Base-by-base conservation (phyloP, 441 rosid genomes). In the Mallotus repandus region DNA sequence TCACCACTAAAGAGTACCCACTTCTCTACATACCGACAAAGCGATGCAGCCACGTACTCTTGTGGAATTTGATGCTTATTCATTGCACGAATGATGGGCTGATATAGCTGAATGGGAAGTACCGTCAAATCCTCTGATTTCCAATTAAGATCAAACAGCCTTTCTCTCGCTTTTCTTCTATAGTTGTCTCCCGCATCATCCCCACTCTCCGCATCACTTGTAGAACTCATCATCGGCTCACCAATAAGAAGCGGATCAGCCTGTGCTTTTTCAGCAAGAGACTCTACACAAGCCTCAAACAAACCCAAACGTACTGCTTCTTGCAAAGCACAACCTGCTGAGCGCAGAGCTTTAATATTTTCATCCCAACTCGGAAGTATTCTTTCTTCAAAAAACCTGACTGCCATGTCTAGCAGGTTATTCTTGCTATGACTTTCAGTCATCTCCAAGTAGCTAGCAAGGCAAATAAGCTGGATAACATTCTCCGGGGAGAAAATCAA, bases 351-450 rank as follows among this genome's bases (percentile, higher is more conserved):
- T 79, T 85, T 92, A 58, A 94, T 74, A 16, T 86, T 88, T 69
- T 90, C 89, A 12, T 84, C 84, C 97, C 98, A 92, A 84, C 84
- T 87, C 4, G 81, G 79, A 66, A 94, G 88, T 70, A 90, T 85
- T 73, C 57, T 78, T 41, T 81, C 82, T 22, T 82, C 77, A 19
- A 89, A 82, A 83, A 89, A 92, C 38, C 60, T 68, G 9, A 71
- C 55, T 22, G 88, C 85, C 80, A 72, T 80, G 63, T 68, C 77
- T 19, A 89, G 58, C 65, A 94, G 83, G 80, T 94, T 94, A 70
- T 89, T 67, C 5, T 73, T 71, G 84, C 88, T 59, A 71, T 87
- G 94, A 66, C 62, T 80, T 75, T 92, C 97, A 4, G 80, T 81
- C 97, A 94, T 94, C 61, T 81, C 94, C 80, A 94, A 82, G 83